These are phyloP conservation scores for Aspergillus niger DNA, from an alignment of 2,329 filamentous ascomycete genomes.

Conservation along the genomic window DNA sequence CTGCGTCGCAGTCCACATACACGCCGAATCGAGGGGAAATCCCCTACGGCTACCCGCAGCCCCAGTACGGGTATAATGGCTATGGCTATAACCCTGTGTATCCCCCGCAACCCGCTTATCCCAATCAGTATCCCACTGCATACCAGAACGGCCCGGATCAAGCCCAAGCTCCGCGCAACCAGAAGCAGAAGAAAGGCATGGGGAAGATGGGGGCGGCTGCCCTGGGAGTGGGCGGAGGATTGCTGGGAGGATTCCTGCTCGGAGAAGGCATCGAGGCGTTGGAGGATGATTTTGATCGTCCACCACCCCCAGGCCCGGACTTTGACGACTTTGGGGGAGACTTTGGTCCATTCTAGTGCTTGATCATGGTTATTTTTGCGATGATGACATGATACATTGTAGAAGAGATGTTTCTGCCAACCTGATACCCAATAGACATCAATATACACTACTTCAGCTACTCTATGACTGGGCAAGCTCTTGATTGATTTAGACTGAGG, in stretches of 20 bases:
- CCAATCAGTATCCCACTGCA: not conserved
- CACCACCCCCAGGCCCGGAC: conserved; percentile 1
- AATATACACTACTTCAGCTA: too few species aligned
- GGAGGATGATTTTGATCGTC: not conserved
- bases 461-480: too few species aligned
- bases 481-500: too few species aligned
- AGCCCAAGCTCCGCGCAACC: not conserved
- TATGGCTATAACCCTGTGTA: not conserved
- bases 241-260: conserved; percentile 6
- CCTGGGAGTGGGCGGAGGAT: not conserved
- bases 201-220: conserved; percentile 2
- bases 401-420: not conserved
- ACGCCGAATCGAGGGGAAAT: not conserved
- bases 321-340: not conserved
- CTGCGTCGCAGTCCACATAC: not conserved
- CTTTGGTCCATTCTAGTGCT: not conserved
- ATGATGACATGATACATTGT: not conserved
- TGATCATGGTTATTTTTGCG: not conserved
- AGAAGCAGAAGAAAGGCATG: conserved; percentile 1
- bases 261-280: conserved; percentile 4
- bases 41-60: not conserved
- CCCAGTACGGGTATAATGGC: not conserved
- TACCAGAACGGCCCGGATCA: not conserved
- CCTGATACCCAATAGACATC: not conserved
- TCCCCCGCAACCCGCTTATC: not conserved